Percentiles rank a stretch among this genome's conserved stretches.
phyloP scores from a whole-genome alignment of 2,329 filamentous ascomycete genomes.

The Iodosphaeria phyllophila region DNA sequence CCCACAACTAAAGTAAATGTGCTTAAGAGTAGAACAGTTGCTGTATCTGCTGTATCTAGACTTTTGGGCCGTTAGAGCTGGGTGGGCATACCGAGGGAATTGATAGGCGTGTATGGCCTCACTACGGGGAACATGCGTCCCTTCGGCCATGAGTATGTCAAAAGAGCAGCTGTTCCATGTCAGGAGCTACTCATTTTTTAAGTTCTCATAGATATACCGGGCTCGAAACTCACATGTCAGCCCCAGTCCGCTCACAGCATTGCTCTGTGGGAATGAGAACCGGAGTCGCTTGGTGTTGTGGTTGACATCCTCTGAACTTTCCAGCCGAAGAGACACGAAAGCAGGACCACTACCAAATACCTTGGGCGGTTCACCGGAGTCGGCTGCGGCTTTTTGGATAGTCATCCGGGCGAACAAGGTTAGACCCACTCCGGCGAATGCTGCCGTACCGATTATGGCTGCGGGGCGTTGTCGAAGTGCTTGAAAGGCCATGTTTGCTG shows the following conservation, averaged over 20 bases:
- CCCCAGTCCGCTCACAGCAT: slow-evolving; percentile 26
- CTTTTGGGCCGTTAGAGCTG: no score
- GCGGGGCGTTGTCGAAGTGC: background rate
- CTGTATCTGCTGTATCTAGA: no score
- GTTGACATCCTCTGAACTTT: slow-evolving; percentile 32
- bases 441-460: slow-evolving; percentile 2
- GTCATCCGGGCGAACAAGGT: slow-evolving; percentile 9
- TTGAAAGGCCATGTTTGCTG: no score
- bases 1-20: no score
- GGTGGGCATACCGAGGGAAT: slow-evolving; percentile 26
- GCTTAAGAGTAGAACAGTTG: no score
- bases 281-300: slow-evolving; percentile 39
- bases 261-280: slow-evolving; percentile 31
- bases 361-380: slow-evolving; percentile 9
- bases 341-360: slow-evolving; percentile 17
- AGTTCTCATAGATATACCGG: no score
- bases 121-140: slow-evolving; percentile 38
- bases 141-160: slow-evolving; percentile 39
- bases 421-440: slow-evolving; percentile 8
- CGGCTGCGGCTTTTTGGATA: slow-evolving; percentile 8
- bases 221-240: slow-evolving; percentile 28
- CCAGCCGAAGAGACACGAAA: slow-evolving; percentile 27
- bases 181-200: no score
- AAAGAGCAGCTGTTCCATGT: slow-evolving; percentile 33
- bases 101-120: slow-evolving; percentile 49